Base-by-base conservation (phyloP, 306 rosid species). In the Nissolia schottii region DNA sequence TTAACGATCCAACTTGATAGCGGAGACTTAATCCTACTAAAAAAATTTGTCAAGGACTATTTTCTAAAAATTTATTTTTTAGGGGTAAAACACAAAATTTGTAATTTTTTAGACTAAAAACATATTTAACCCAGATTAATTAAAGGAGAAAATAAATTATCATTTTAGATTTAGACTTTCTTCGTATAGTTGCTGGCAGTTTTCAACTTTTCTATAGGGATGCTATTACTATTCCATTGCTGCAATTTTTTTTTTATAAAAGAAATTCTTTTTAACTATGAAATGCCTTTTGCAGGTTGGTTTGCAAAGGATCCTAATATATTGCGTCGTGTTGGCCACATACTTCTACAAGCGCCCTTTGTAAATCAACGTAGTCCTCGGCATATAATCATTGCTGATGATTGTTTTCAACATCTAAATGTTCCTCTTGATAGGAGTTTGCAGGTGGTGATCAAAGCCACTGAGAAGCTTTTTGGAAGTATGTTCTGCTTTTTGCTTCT, bases 401-500 rank as follows among this genome's bases (percentile, higher is more conserved):
- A 91, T 85, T 91, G 96, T 87, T 92, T 95, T 84, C 90, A 85
- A 76, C 82, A 81, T 31, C 74, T 85, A 78, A 89, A 84, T 75
- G 64, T 88, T 71, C 96, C 99, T 62, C 82, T 76, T 69, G 90
- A 88, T 28, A 89, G 90, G 83, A 75, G 85, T 82, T 82, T 86
- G 75, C 96, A 91, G 76, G 96, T 87, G 70, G 90, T 95, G 80
- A 70, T 80, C 77, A 95, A 84, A 78, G 87, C 96, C 56, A 73
- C 89, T 2, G 96, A 89, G 86, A 89, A 88, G 85, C 86, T 84
- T 74, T 95, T 86, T 74, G 99, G 97, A 83, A 89, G 99, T 92
- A 95, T 27, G 97, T 65, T 77, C 66, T 69, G 32, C 67, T 41
- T 9, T 62, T 12, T 37, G 22, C 71, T 78, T 41, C 35, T 57